Percentiles rank a stretch among this genome's conserved stretches.
phyloP scores from a whole-genome alignment of 257 asterid species.

The Nicotiana undulata region DNA sequence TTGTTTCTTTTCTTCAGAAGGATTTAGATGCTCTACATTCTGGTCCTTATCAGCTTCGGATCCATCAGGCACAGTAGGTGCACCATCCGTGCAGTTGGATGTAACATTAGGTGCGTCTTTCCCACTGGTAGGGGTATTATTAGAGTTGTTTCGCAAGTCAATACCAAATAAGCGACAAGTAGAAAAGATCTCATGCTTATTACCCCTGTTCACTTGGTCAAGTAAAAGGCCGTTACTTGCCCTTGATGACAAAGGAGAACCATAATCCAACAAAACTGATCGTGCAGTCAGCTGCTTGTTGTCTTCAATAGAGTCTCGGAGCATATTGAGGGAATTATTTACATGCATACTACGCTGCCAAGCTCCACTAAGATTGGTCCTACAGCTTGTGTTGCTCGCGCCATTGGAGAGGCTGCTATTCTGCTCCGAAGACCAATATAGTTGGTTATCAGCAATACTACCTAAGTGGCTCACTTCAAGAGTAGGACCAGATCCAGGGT shows the following conservation, averaged over 20 bases:
- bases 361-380: constrained; percentile 21
- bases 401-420: constrained; percentile 12
- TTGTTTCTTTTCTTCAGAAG: constrained; percentile 29
- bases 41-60: constrained; percentile 24
- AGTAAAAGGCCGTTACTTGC: constrained; percentile 22
- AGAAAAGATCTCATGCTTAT: constrained; percentile 31
- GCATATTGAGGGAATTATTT: constrained; percentile 32
- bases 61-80: neutral
- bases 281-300: constrained; percentile 21
- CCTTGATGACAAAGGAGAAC: constrained; percentile 44
- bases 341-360: constrained; percentile 23
- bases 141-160: constrained; percentile 53
- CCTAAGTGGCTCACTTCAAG: constrained; percentile 31
- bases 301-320: constrained; percentile 37
- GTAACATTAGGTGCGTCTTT: constrained; percentile 17
- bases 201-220: constrained; percentile 33
- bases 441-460: constrained; percentile 25
- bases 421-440: constrained; percentile 42
- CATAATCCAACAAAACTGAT: constrained; percentile 24
- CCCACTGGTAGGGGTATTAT: constrained; percentile 14
- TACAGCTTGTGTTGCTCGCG: constrained; percentile 6
- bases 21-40: constrained; percentile 19
- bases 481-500: constrained; percentile 26
- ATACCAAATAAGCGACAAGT: constrained; percentile 61
- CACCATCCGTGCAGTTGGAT: constrained; percentile 4